Base-by-base conservation (phyloP, 768 basidiomycete species). In the Hirschioporus abietinus region DNA sequence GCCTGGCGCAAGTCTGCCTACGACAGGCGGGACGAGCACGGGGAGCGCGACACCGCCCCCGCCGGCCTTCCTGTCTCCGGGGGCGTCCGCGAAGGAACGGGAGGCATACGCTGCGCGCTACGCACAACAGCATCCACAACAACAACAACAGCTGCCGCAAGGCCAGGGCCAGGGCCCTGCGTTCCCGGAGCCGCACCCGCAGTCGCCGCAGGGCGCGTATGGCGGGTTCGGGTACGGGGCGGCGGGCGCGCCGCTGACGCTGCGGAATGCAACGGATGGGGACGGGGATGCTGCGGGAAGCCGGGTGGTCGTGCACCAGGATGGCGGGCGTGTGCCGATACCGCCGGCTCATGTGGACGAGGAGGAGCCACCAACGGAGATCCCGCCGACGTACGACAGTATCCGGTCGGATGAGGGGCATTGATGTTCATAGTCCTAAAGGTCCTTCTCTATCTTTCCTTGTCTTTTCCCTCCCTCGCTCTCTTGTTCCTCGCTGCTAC, bases 31-130 rank as follows among this genome's bases (percentile, higher is more conserved):
- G 15, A 61, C 60, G 30, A 61, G 26, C 60, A 61, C 60, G 60
- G 25, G 63, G 9, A 42, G 63, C 60, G 24, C 17, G 25, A 25
- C 60, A 8, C 24, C 30, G 25, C 60, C 60, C 25, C 60, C 25
- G 25, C 42, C 42, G 42, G 20, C 12, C 6, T 20, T 52, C 42
- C 4, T 52, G 42, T 20, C 42, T 20, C 7, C 7, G 7, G 35
- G 35, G 7, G 35, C 7, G 7, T 59, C 34, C 26, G 25, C 18
- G 64, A 65, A 23, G 72, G 72, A 8, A 74, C 73, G 35, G 74
- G 68, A 64, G 75, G 72, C 8, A 15, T 34, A 25, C 9, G 58
- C 67, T 0, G 74, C 74, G 65, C 68, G 72, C 9, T 75, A 75
- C 68, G 74, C 57, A 8, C 67, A 18, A 23, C 52, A 58, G 1